Evolutionary conservation across 2,329 filamentous ascomycete species (phyloP).

Genomic region (Salinomyces thailandicus): DNA sequence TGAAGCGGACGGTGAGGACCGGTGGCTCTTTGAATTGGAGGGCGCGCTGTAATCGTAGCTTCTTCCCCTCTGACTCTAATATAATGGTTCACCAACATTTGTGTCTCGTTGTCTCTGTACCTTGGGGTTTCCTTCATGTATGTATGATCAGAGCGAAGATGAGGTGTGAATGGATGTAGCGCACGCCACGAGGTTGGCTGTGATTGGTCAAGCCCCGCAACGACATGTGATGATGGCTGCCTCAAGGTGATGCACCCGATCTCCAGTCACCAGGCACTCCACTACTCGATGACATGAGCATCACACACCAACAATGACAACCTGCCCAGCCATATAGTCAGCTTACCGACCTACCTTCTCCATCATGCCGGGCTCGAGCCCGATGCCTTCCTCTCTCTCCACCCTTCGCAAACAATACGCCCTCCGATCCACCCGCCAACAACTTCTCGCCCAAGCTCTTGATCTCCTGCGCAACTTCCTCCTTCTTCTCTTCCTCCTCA

Average conservation of each 20-base stretch:
- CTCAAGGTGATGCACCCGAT: background rate
- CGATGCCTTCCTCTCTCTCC: slow-evolving; percentile 8
- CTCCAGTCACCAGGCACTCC: background rate
- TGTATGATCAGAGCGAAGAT: no score
- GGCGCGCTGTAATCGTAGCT: slow-evolving; percentile 1
- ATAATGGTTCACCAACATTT: no score
- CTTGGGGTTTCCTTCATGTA: no score
- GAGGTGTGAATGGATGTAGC: no score
- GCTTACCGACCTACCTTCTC: background rate
- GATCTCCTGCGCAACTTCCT: slow-evolving; percentile 63
- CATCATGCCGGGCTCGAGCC: slow-evolving; percentile 8
- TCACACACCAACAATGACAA: background rate
- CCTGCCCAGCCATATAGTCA: background rate
- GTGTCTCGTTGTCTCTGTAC: no score
- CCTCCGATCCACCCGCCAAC: slow-evolving; percentile 13
- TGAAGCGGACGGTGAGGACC: slow-evolving; percentile 1
- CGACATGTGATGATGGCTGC: slow-evolving; percentile 1
- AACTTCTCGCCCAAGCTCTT: slow-evolving; percentile 16
- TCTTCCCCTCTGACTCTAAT: background rate
- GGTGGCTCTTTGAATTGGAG: background rate
- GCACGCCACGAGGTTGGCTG: background rate
- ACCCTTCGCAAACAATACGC: slow-evolving; percentile 18
- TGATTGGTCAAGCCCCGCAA: slow-evolving; percentile 5
- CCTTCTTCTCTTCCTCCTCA: slow-evolving; percentile 78
- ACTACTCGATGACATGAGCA: background rate